Evolutionary conservation across 2,329 filamentous ascomycete species (phyloP), one percentile per base, ranked within the genome.

Genomic region (Colletotrichum incanum): DNA sequence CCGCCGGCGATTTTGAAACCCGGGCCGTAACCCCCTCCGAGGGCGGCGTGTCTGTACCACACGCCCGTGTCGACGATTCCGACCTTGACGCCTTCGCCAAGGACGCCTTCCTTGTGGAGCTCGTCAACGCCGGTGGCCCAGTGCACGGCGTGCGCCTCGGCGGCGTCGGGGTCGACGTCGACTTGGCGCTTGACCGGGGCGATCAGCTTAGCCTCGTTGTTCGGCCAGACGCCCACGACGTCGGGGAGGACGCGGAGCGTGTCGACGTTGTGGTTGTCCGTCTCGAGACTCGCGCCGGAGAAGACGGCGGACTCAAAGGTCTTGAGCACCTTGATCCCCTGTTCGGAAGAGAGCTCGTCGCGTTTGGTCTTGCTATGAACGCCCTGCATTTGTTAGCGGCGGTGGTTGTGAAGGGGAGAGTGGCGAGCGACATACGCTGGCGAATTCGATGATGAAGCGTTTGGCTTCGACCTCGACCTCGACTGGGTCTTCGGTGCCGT

Each of bases 11-110:
- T 82, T 28, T 86, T 80, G 74, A 80, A 86, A 0, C 84, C 85
- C 16, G 78, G 74, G 1, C 86, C 86, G 74, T 86, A 86, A 49
- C 85, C 84, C 8, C 85, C 84, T n/a, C 86, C 85, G 9, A 87
- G 82, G 6, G 67, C 68, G 34, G 63, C 20, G 43, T 76, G 75
- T 1, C 55, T 64, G 23, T 76, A 75, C 52, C 62, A 63, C 20
- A 76, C 63, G 6, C 76, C 76, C 1, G 71, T 68, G 58, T 77
- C 76, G 9, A 77, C 65, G 12, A 77, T 58, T 26, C 60, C 76
- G 20, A 77, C 56, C 52, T 70, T 76, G 50, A 72, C 76, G 34
- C 76, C 76, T 43, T 75, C 58, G 8, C 76, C 76, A 45, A 65
- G 64, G 28, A 73, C 9, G 2, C 76, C 76, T 20, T 64, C 52